Base-by-base conservation (phyloP, 306 rosid genomes). In the Datisca glomerata region DNA sequence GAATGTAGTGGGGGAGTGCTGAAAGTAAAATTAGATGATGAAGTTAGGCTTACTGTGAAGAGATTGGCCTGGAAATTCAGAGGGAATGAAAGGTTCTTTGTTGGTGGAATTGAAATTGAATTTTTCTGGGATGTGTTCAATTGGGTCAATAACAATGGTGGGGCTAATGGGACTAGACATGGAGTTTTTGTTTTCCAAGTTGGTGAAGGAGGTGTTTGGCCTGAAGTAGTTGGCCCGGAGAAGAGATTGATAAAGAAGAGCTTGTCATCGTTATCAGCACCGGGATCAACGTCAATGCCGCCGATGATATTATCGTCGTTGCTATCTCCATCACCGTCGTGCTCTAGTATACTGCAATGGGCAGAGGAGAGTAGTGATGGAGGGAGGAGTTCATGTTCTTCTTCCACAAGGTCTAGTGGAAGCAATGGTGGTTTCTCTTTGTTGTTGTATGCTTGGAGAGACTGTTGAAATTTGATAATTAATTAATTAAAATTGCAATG, bases 61-160 rank as follows among this genome's bases (percentile, higher is more conserved):
- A 74, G 95, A 47, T 50, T 85, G 16, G 76, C 79, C 10, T 85
- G 95, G 95, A 85, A 85, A 49, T 85, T 85, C 52, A 71, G 95
- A 74, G 95, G 95, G 60, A 80, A 76, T 35, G 95, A 85, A 70
- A 76, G 58, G 57, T 54, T 85, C 21, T 68, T 63, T 15, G 51
- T 79, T 1, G 72, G 72, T 27, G 92, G 80, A 0, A 53, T 64
- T 14, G 92, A 76, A 14, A 81, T 84, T 1, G 94, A 79, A 53
- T 84, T 84, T 50, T 84, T 67, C 4, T 84, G 94, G 94, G 94
- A 84, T 14, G 80, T 84, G 21, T 73, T 75, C 56, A 65, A 73
- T 43, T 84, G 86, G 94, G 72, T 84, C 24, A 64, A 67, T 19
- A 40, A 41, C 23, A 31, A 35, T 34, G 46, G 41, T 6, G 41